Percentiles rank a stretch among this genome's conserved stretches.
These are phyloP conservation scores for Chrysoporthe puriensis DNA, from an alignment of 2,329 filamentous ascomycete genomes.

Conservation along the genomic window DNA sequence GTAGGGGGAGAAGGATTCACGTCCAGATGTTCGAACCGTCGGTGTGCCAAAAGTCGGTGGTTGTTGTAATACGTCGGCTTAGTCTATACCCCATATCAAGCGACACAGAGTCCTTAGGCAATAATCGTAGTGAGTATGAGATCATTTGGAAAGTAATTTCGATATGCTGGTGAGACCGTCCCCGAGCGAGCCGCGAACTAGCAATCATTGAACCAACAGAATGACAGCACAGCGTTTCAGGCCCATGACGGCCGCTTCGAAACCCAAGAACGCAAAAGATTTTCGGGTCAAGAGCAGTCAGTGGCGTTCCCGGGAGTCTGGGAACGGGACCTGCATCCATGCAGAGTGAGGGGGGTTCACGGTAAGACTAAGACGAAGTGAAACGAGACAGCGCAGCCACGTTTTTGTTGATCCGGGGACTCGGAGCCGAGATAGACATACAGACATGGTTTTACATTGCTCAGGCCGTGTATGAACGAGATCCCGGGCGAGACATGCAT, in stretches of 20 bases:
- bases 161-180: background rate
- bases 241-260: too few relatives aligned
- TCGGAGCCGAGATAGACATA: background rate
- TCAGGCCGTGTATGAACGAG: background rate
- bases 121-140: background rate
- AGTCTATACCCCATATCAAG: background rate
- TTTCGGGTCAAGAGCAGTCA: background rate
- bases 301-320: constrained; percentile 11
- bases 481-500: constrained; percentile 16
- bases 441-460: background rate
- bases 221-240: background rate
- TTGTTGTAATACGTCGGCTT: background rate
- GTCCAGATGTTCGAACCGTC: background rate
- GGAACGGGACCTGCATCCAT: background rate
- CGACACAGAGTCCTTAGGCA: background rate
- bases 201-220: background rate
- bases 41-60: background rate
- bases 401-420: background rate
- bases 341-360: background rate
- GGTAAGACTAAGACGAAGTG: constrained; percentile 10
- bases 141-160: background rate
- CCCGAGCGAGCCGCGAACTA: background rate
- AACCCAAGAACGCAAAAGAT: background rate
- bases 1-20: background rate
- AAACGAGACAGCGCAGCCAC: background rate